Evolutionary conservation across 2,329 filamentous ascomycete genomes (phyloP).

Genomic region (Talaromyces rugulosus): DNA sequence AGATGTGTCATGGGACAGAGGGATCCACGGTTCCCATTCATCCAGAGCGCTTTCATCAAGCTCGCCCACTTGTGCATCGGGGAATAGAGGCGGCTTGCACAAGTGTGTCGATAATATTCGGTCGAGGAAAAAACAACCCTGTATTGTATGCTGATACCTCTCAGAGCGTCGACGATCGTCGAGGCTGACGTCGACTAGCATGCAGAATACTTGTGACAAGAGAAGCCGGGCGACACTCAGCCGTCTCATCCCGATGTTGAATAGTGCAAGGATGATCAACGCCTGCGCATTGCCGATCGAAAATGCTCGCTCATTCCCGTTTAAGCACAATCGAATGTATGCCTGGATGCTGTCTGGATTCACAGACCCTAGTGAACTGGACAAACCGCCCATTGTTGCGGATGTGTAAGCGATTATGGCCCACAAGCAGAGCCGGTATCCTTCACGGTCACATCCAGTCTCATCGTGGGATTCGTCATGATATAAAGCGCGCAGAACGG

Average conservation of each 20-base stretch:
- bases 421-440: slow-evolving; percentile 43
- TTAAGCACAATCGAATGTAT: slow-evolving; percentile 51
- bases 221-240: slow-evolving; percentile 59
- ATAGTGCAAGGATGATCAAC: slow-evolving; percentile 56
- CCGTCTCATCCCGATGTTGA: slow-evolving; percentile 59
- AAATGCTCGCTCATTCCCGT: slow-evolving; percentile 35
- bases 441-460: slow-evolving; percentile 1
- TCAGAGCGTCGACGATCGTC: slow-evolving; percentile 10
- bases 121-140: slow-evolving; percentile 19
- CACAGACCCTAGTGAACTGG: background rate
- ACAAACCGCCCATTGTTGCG: background rate
- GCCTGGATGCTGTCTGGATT: slow-evolving; percentile 47
- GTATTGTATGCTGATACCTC: slow-evolving; percentile 20
- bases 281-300: slow-evolving; percentile 54
- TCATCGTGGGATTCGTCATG: slow-evolving; percentile 47
- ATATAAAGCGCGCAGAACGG: slow-evolving; percentile 49
- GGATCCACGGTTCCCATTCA: slow-evolving; percentile 11
- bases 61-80: slow-evolving; percentile 1
- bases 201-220: slow-evolving; percentile 60
- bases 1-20: background rate
- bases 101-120: slow-evolving; percentile 40
- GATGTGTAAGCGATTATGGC: slow-evolving; percentile 56
- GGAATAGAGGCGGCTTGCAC: slow-evolving; percentile 3
- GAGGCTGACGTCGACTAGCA: slow-evolving; percentile 44
- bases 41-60: slow-evolving; percentile 12